phyloP scores from a whole-genome alignment of 495 filamentous ascomycete genomes.

The Aspergillus taichungensis region DNA sequence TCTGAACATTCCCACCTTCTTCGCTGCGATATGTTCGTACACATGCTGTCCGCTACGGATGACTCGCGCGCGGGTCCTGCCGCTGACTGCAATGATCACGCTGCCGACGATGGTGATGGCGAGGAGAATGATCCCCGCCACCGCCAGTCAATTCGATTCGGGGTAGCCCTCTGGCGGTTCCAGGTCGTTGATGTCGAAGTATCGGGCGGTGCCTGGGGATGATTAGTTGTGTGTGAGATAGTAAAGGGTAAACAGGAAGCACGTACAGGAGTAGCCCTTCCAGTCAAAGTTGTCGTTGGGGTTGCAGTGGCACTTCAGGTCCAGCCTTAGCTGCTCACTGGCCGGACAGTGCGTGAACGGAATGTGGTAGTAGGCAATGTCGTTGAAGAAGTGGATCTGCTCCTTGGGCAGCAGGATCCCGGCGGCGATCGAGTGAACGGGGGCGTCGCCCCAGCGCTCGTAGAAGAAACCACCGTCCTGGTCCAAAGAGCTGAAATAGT shows the following conservation, averaged over 20 bases:
- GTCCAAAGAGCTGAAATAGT: conserved; percentile 75
- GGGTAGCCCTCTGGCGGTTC: conserved; percentile 78
- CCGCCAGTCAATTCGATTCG: conserved; percentile 43
- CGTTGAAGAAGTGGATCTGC: conserved; percentile 96
- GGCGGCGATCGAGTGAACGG: conserved; percentile 91
- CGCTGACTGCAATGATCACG: conserved; percentile 14
- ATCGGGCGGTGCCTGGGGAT: conserved; percentile 62
- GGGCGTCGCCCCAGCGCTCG: conserved; percentile 86
- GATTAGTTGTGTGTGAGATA: conserved; percentile 5
- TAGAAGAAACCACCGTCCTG: conserved; percentile 87
- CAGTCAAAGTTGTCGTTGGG: conserved; percentile 97
- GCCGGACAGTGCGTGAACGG: conserved; percentile 97
- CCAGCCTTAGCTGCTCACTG: conserved; percentile 65
- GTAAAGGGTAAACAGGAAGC: not conserved
- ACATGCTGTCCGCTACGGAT: conserved; percentile 1
- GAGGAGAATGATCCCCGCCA: conserved; percentile 14
- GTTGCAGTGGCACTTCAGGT: conserved; percentile 88
- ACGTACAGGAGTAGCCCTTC: conserved; percentile 92
- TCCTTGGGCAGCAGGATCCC: conserved; percentile 78
- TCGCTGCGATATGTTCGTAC: conserved; percentile 4
- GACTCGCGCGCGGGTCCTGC: conserved; percentile 14
- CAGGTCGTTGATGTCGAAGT: conserved; percentile 71
- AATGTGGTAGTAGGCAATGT: conserved; percentile 98
- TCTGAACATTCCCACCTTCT: conserved; percentile 12
- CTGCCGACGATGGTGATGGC: conserved; percentile 9